Conservation (phyloP, 2,329 filamentous ascomycete species). For the Colletotrichum falcatum region DNA sequence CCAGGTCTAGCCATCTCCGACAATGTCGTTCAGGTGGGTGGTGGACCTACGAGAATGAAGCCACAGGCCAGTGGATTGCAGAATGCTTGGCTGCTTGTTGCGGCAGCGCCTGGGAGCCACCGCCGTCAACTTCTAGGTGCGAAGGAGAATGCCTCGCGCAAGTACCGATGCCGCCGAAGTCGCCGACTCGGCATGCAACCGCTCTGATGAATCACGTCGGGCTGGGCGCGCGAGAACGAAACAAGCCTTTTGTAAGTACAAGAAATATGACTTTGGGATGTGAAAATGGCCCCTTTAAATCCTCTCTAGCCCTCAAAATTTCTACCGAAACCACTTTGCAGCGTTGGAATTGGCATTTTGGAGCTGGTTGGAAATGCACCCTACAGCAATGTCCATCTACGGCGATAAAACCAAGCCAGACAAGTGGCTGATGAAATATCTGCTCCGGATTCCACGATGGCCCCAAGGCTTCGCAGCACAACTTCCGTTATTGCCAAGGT, state of each 20-base stretch:
- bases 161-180: not conserved
- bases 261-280: not conserved
- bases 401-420: no score
- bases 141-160: not conserved
- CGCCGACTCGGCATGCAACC: conserved; percentile 4
- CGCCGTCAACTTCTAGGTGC: not conserved
- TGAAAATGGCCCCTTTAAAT: not conserved
- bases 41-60: not conserved
- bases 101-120: no score
- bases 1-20: not conserved
- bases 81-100: conserved; percentile 11
- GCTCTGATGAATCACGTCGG: not conserved
- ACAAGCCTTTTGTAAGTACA: not conserved
- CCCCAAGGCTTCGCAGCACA: no score
- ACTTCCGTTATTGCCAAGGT: no score
- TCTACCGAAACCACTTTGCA: no score
- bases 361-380: not conserved
- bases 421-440: no score
- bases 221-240: not conserved
- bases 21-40: not conserved
- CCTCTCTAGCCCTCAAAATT: not conserved
- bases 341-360: not conserved
- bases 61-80: not conserved
- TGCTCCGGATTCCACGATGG: no score
- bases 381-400: conserved; percentile 2